Base-by-base conservation (phyloP, 352 stramenopile genomes). In the Globisporangium ultimum region DNA sequence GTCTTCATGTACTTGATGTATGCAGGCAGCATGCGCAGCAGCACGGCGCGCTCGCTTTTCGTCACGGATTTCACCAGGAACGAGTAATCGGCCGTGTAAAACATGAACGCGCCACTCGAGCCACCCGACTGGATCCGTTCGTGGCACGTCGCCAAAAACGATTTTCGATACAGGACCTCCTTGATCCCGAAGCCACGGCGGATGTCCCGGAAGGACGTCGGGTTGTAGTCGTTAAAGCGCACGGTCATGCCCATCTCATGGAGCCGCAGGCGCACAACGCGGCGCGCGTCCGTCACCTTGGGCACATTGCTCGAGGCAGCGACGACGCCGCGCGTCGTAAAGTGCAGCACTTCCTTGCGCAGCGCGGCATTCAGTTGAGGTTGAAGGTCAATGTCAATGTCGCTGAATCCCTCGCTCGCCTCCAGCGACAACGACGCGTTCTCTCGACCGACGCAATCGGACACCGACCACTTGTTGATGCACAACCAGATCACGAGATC, bases 21-120 rank as follows among this genome's bases (percentile, higher is more conserved):
- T 12, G 63, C 68, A 2, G 87, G 84, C 13, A 97, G 71, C 78
- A 97, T 93, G 20, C 78, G 66, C 42, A 96, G 60, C 46, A 97
- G 61, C 52, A 93, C 78, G 24, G 71, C 72, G n/a, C 85, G 81
- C 63, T 97, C 89, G 20, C 67, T 80, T 22, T 66, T 76, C 48
- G 78, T 93, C 38, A 95, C 87, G 1, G 87, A 93, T 60, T 97
- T 97, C 51, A 96, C 87, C 43, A 97, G 65, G 52, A 89, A 96
- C 3, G 80, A 66, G 45, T 94, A 93, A 55, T 96, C 87, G 6
- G 84, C 82, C 9, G 86, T 95, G 65, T 91, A 96, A 63, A 97
- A 97, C 80, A 97, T 94, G 64, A 97, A 97, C 32, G 80, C 89
- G 18, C 85, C 89, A 49, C 75, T 91, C n/a, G 88, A 91, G 11